Evolutionary conservation across 768 basidiomycete species (phyloP), one percentile per base, ranked within the genome.

Genomic region (Serendipita sp.): DNA sequence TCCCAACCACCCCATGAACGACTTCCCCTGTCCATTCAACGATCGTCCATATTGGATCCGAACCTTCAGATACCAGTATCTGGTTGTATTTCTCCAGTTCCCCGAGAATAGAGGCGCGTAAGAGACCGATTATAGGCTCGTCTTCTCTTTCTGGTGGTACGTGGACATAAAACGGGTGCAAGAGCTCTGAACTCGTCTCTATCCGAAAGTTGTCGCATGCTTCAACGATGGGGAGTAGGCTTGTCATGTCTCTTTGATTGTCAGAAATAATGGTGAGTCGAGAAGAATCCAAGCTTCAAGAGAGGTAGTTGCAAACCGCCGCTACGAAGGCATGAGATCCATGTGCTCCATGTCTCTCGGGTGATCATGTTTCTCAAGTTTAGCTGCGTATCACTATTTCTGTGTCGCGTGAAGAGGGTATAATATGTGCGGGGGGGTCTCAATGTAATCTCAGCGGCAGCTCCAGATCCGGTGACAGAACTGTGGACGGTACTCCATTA

Each of bases 141-240:
- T 76, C 68, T n/a, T 77, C 74, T 60, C 78, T 75, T 0, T 79
- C 73, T 18, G 88, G 77, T 60, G 79, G 76, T 69, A 85, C 78
- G 3, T 85, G 81, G 11, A 82, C 74, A 31, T 75, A 73, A 15
- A 73, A 66, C 53, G 45, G 36, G 63, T 73, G 44, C 34, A 3
- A 73, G 63, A 16, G 72, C 65, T 71, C 70, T 69, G 0, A 70
- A 64, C 67, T 73, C 69, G 78, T 65, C 72, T n/a, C 68, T 66
- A 72, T 67, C 43, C 75, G 77, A 63, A 82, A 83, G 72, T 92
- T 93, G 73, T 92, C 83, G 77, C 87, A 90, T 45, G 74, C 70
- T 62, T 83, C 75, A 66, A 92, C 74, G 64, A 92, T 70, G 29
- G 85, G 79, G 29, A 91, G 78, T 68, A 85, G 36, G 16, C 64